phyloP scores from a whole-genome alignment of 2,329 filamentous ascomycete species.

The Aphanocladium album region DNA sequence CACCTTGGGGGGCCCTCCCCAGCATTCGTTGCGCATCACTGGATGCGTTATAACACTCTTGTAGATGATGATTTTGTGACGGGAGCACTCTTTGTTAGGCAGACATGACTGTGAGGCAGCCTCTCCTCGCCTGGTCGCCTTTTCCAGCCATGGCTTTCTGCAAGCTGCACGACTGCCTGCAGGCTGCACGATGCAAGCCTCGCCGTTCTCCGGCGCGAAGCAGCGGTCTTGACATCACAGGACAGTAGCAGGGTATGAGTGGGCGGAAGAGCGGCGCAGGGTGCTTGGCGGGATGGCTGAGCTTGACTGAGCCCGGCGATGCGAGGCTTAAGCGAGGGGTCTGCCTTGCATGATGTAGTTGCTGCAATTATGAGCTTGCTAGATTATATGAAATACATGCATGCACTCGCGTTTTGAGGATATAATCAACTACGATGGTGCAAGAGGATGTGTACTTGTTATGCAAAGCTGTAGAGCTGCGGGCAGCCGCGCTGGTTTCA shows the following conservation, averaged over 20 bases:
- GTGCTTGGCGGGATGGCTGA: not conserved
- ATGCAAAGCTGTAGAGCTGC: not conserved
- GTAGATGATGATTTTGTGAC: not conserved
- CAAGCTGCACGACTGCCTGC: not conserved
- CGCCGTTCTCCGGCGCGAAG: slow-evolving; percentile 9
- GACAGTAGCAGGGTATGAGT: not conserved
- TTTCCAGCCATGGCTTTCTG: slow-evolving; percentile 9
- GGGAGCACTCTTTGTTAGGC: no score
- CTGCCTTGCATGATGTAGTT: no score
- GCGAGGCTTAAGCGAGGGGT: not conserved
- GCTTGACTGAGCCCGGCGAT: no score
- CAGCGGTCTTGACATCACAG: not conserved
- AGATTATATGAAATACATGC: no score
- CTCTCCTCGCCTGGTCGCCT: slow-evolving; percentile 1
- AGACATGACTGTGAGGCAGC: not conserved
- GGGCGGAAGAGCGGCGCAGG: not conserved
- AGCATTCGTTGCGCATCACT: slow-evolving; percentile 5
- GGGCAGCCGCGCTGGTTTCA: not conserved
- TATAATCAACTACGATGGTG: no score
- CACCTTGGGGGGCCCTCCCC: not conserved
- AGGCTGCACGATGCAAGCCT: slow-evolving; percentile 13
- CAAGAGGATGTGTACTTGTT: no score
- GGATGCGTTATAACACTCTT: not conserved
- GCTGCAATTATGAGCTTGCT: no score
- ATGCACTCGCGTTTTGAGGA: no score